These are phyloP conservation scores for Penicillium griseofulvum DNA, from an alignment of 2,329 filamentous ascomycete genomes.

Conservation along the genomic window DNA sequence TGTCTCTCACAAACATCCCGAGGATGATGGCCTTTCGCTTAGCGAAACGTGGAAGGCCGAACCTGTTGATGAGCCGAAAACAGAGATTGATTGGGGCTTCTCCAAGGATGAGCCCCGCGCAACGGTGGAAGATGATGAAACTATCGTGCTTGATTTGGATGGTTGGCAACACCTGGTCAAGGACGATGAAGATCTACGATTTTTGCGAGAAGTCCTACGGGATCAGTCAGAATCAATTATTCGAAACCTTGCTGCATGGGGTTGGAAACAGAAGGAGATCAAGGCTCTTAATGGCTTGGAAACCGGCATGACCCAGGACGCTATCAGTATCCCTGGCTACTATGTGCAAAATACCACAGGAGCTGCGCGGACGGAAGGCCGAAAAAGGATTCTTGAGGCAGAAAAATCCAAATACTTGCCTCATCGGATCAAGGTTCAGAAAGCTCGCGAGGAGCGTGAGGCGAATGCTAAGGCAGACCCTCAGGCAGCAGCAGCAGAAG, in stretches of 20 bases:
- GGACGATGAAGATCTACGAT: constrained; percentile 64
- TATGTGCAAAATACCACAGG: constrained; percentile 86
- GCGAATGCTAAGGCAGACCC: constrained; percentile 64
- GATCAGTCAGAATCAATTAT: constrained; percentile 50
- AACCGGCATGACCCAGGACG: constrained; percentile 52
- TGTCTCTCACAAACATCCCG: background rate
- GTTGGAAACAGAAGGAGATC: constrained; percentile 70
- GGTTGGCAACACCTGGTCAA: constrained; percentile 68
- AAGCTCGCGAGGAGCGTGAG: constrained; percentile 86
- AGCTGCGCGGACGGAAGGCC: constrained; percentile 84
- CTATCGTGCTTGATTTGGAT: constrained; percentile 65
- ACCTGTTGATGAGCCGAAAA: constrained; percentile 35
- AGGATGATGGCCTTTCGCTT: constrained; percentile 11
- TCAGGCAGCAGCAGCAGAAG: constrained; percentile 65
- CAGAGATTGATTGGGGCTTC: constrained; percentile 60
- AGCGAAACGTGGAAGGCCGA: constrained; percentile 30
- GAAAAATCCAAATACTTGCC: constrained; percentile 98
- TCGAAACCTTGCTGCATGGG: constrained; percentile 61
- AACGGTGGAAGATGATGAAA: constrained; percentile 65
- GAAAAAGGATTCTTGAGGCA: constrained; percentile 92
- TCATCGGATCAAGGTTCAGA: constrained; percentile 94
- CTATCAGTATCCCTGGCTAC: constrained; percentile 61
- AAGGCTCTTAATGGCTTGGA: constrained; percentile 65
- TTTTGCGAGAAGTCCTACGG: constrained; percentile 54
- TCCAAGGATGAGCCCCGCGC: constrained; percentile 59